Conservation (phyloP, 176 grass and related monocot genomes). For the Ananas comosus region DNA sequence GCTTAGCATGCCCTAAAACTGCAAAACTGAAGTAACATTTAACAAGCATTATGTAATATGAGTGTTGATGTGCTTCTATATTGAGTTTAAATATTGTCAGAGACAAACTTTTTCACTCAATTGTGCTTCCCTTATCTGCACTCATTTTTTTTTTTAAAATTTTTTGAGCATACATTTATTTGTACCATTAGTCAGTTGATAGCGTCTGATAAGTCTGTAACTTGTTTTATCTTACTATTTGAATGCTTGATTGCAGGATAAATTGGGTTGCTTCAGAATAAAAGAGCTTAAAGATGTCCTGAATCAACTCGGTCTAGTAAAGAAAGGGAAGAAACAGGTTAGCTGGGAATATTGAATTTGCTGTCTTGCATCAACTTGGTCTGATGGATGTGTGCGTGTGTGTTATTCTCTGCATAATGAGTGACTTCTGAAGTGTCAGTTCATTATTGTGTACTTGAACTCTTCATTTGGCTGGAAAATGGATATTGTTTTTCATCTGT, state of each 20-base stretch:
- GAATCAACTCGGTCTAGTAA: conserved; percentile 57
- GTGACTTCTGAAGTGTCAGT: no score
- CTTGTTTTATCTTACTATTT: background rate
- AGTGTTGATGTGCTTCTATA: background rate
- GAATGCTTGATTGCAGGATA: conserved; percentile 32
- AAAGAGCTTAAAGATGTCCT: conserved; percentile 93
- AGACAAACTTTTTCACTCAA: background rate
- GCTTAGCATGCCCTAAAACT: background rate
- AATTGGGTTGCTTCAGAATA: conserved; percentile 52
- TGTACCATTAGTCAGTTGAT: background rate
- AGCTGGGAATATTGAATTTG: background rate
- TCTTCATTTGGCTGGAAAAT: background rate
- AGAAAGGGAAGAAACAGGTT: conserved; percentile 88
- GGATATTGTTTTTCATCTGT: conserved; percentile 2
- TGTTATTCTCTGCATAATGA: no score
- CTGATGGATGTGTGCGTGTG: background rate
- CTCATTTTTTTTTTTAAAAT: no score
- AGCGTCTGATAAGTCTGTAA: background rate
- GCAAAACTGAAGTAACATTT: background rate
- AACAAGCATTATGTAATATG: background rate
- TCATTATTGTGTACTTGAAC: no score
- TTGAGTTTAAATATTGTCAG: background rate
- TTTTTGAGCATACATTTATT: background rate
- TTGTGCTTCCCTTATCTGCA: background rate
- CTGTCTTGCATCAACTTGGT: background rate